Evolutionary conservation across 768 basidiomycete genomes (phyloP).

Genomic region (Butyriboletus loyo): DNA sequence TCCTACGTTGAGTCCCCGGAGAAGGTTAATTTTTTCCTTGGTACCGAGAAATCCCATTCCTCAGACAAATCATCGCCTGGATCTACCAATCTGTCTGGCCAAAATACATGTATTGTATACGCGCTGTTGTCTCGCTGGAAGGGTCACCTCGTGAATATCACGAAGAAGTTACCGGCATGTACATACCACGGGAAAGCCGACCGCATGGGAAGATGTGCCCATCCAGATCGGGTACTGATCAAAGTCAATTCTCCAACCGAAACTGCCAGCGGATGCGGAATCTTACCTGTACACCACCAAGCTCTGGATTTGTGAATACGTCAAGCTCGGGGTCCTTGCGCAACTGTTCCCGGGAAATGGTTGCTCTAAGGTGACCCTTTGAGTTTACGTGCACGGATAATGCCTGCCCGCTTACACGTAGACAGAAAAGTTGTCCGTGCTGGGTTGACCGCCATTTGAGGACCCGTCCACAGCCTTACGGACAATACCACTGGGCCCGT

Average conservation of each 20-base stretch:
- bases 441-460: slow-evolving; percentile 21
- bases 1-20: slow-evolving; percentile 36
- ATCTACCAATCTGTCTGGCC: slow-evolving; percentile 34
- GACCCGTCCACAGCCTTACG: slow-evolving; percentile 30
- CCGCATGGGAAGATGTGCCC: slow-evolving; percentile 13
- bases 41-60: slow-evolving; percentile 34
- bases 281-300: slow-evolving; percentile 14
- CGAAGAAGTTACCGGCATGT: not conserved
- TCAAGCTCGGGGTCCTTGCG: slow-evolving; percentile 39
- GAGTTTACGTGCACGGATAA: not conserved
- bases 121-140: slow-evolving; percentile 33
- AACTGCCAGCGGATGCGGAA: not conserved
- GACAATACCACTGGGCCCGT: slow-evolving; percentile 48
- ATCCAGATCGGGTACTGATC: slow-evolving; percentile 20
- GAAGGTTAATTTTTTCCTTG: slow-evolving; percentile 33
- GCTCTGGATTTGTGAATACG: slow-evolving; percentile 12
- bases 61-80: slow-evolving; percentile 17
- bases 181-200: slow-evolving; percentile 18
- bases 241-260: not conserved
- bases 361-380: slow-evolving; percentile 29
- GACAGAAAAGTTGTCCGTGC: slow-evolving; percentile 30
- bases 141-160: not conserved
- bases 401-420: slow-evolving; percentile 39
- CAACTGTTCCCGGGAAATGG: slow-evolving; percentile 39
- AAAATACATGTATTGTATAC: slow-evolving; percentile 37